A percentile compares a stretch with the other conserved stretches of the same genome.
These are phyloP conservation scores for Corymbia calophylla DNA, from an alignment of 441 rosid genomes.

Conservation along the genomic window DNA sequence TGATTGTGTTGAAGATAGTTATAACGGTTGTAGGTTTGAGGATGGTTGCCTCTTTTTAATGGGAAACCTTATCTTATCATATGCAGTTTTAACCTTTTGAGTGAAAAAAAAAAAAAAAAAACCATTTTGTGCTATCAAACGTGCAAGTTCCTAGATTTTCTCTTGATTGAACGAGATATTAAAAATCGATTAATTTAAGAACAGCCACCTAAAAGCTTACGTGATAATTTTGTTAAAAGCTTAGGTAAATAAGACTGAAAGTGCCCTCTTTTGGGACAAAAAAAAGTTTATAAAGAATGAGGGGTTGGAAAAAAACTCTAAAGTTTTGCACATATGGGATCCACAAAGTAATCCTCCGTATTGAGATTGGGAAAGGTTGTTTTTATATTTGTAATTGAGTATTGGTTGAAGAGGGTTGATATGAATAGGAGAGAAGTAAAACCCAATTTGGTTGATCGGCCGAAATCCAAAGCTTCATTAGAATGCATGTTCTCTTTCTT, in stretches of 20 bases:
- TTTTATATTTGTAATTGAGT: background rate
- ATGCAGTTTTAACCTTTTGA: background rate
- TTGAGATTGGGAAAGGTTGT: background rate
- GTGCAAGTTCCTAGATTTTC: background rate
- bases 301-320: background rate
- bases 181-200: background rate
- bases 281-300: background rate
- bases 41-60: background rate
- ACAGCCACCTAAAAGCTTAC: background rate
- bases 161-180: background rate
- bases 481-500: background rate
- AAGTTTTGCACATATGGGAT: background rate
- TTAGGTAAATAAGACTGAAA: background rate
- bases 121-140: accelerated
- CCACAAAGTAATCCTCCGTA: background rate
- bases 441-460: background rate
- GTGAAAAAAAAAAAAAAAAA: background rate
- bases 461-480: background rate
- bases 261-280: background rate
- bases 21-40: background rate
- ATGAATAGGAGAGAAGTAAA: background rate
- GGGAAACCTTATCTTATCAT: background rate
- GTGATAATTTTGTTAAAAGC: background rate
- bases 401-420: background rate
- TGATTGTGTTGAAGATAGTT: background rate